A percentile compares a stretch with the other conserved stretches of the same genome.
Conservation (phyloP, 768 basidiomycete genomes). For the Tremella yokohamensis region DNA sequence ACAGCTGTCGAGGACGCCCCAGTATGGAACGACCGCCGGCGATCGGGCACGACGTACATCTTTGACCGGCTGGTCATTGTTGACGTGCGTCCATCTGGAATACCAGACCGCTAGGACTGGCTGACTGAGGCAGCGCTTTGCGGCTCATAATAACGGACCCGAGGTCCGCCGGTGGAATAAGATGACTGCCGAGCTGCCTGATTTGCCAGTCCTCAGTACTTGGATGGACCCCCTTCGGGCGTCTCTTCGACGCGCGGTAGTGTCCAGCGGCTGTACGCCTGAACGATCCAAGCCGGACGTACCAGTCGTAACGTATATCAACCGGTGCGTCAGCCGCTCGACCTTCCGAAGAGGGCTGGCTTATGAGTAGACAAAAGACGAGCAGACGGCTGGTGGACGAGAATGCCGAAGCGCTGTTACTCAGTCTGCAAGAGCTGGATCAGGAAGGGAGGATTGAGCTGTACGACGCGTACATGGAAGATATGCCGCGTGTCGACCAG, state of each 20-base stretch:
- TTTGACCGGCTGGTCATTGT: conserved; percentile 25
- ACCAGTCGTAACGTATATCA: conserved; percentile 40
- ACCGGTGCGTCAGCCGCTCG: conserved; percentile 11
- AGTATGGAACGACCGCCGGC: conserved; percentile 26
- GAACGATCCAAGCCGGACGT: conserved; percentile 19
- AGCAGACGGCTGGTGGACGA: conserved; percentile 20
- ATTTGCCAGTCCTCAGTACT: conserved; percentile 14
- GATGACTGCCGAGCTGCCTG: conserved; percentile 30
- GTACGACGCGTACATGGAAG: conserved; percentile 32
- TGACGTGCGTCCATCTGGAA: conserved; percentile 1
- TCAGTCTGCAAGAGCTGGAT: conserved; percentile 23
- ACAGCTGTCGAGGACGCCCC: conserved; percentile 33
- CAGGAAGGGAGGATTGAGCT: conserved; percentile 29
- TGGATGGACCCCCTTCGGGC: conserved; percentile 38
- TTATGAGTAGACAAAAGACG: conserved; percentile 20
- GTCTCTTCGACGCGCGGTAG: conserved; percentile 15
- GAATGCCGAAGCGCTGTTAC: conserved; percentile 20
- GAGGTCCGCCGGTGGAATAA: conserved; percentile 32
- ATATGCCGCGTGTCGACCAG: conserved; percentile 9
- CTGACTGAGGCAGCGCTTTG: conserved; percentile 24
- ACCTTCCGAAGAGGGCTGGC: neutral
- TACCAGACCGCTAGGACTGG: neutral
- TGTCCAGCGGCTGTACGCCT: conserved; percentile 20
- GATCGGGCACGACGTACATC: conserved; percentile 24
- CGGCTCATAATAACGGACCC: conserved; percentile 25